Base-by-base conservation (phyloP, 306 rosid genomes). In the Corylus avellana region DNA sequence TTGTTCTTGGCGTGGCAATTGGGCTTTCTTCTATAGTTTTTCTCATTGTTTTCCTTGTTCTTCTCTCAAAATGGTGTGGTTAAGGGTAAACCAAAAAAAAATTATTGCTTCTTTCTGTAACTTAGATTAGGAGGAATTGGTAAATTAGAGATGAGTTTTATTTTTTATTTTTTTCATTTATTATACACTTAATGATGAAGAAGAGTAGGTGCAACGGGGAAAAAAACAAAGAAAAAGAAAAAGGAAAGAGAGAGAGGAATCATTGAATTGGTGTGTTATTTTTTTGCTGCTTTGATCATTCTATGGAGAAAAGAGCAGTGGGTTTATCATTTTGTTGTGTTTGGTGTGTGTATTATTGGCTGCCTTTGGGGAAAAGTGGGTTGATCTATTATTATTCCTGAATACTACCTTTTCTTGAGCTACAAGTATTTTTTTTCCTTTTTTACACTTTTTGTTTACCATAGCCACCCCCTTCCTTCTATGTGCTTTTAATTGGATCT, bases 1-100 rank as follows among this genome's bases (percentile, higher is more conserved):
- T 89, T 46, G 97, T 94, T 81, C 97, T 94, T 83, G 97, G 97
- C 49, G 92, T 92, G 64, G 97, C 97, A 46, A 91, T 94, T 79
- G 93, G 88, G 9, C 94, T 94, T 29, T 92, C 97, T 69, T 94
- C 98, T 3, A 78, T 92, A 29, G 98, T 92, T 54, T 92, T 94
- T 83, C 85, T 94, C 50, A 84, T 90, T 54, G 84, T 94, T 61
- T 94, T 94, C 85, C 61, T 87, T n/a, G 82, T 94, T 84, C 86
- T 92, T 35, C 74, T 87, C 58, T 86, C 93, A 2, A 94, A 87
- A 59, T 91, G 98, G 68, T 92, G 97, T 79, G 89, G 93, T 54
- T 92, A 89, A 90, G 50, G 51, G 20, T 32, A 32, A 32, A 22
- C 25, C 25, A 22, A 22, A 22, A 22, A 32, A 29, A 5, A 49